Evolutionary conservation across 2,329 filamentous ascomycete species (phyloP).

Genomic region (Amauroascus verrucosus): DNA sequence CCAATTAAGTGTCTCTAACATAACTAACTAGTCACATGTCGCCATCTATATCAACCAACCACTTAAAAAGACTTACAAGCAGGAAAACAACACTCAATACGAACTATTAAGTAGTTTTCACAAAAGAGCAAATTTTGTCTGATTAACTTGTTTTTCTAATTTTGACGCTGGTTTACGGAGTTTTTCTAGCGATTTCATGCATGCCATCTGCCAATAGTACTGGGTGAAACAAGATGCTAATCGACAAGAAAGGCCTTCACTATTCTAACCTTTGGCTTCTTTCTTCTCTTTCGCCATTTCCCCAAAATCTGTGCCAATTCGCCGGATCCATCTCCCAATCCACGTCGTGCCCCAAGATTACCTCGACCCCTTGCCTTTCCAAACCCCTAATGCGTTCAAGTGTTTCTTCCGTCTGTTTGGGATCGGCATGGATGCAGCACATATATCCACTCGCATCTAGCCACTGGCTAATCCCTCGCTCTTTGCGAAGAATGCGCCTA

Average conservation of each 20-base stretch:
- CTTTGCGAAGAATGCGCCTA: slow-evolving; percentile 22
- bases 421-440: slow-evolving; percentile 25
- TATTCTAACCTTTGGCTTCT: not conserved
- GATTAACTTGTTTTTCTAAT: too few relatives aligned
- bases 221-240: not conserved
- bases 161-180: too few relatives aligned
- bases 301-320: not conserved
- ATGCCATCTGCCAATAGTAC: too few relatives aligned
- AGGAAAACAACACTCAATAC: too few relatives aligned
- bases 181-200: too few relatives aligned
- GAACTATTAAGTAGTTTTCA: too few relatives aligned
- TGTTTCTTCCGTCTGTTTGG: slow-evolving; percentile 21
- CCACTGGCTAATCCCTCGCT: slow-evolving; percentile 21
- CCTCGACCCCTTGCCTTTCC: slow-evolving; percentile 20
- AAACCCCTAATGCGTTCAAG: slow-evolving; percentile 15
- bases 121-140: too few relatives aligned
- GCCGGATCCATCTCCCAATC: slow-evolving; percentile 20
- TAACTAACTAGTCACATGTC: too few relatives aligned
- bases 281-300: not conserved
- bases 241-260: too few relatives aligned
- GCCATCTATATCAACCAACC: too few relatives aligned
- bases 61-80: too few relatives aligned
- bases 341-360: slow-evolving; percentile 25
- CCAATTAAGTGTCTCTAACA: too few relatives aligned
- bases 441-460: slow-evolving; percentile 18